A percentile compares a stretch with the other conserved stretches of the same genome.
phyloP scores from a whole-genome alignment of 169 alveolate genomes.

The Babesia gibsoni region DNA sequence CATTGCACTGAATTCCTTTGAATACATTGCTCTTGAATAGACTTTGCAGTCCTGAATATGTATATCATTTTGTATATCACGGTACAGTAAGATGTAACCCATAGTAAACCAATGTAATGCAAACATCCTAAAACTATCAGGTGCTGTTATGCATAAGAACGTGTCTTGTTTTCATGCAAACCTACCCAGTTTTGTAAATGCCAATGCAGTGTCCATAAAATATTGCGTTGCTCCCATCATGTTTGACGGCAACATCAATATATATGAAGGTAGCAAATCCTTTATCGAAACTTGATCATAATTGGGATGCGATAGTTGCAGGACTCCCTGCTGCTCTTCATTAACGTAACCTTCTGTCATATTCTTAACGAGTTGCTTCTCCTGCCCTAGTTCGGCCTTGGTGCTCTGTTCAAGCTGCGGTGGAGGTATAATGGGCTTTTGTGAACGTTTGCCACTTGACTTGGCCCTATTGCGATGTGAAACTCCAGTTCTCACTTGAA shows the following conservation, averaged over 20 bases:
- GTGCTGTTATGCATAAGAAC: too few relatives aligned
- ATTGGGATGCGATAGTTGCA: too few relatives aligned
- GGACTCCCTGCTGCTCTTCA: slow-evolving; percentile 21
- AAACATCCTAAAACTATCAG: too few relatives aligned
- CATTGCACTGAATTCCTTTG: slow-evolving; percentile 11
- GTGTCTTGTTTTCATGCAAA: too few relatives aligned
- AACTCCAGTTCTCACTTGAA: slow-evolving; percentile 11
- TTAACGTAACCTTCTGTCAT: background rate
- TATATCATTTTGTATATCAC: too few relatives aligned
- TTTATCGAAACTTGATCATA: too few relatives aligned
- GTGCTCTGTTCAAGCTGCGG: background rate
- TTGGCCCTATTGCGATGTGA: slow-evolving; percentile 20
- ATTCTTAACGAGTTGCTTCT: background rate
- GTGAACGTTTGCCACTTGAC: background rate
- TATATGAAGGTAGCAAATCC: background rate
- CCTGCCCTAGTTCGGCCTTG: background rate
- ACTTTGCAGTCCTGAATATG: slow-evolving; percentile 19
- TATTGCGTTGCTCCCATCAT: slow-evolving; percentile 23
- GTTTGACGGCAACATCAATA: slow-evolving; percentile 4
- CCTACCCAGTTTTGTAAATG: slow-evolving; percentile 4
- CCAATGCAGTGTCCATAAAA: slow-evolving; percentile 4
- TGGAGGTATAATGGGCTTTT: background rate
- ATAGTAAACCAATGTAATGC: too few relatives aligned
- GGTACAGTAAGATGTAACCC: too few relatives aligned
- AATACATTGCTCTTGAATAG: slow-evolving; percentile 35